Evolutionary conservation across 352 stramenopile genomes (phyloP).

Genomic region (Blastocystis sp.): DNA sequence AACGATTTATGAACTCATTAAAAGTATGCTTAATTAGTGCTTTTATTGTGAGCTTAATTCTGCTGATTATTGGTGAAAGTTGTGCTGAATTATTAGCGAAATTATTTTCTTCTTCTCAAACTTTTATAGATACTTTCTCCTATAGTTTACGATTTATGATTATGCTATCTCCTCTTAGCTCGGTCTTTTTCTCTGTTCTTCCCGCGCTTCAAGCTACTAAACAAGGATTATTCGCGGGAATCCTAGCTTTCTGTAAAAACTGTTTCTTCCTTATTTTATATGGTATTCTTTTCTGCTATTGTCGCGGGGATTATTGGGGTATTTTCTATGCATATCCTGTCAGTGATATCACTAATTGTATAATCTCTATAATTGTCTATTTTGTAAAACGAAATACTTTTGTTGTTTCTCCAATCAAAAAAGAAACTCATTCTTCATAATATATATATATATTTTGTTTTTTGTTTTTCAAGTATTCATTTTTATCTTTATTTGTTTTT

Average conservation of each 20-base stretch:
- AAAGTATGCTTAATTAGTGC: slow-evolving; percentile 16
- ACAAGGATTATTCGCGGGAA: slow-evolving; percentile 6
- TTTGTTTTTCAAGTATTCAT: too few species aligned
- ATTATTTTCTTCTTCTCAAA: slow-evolving; percentile 22
- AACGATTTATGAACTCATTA: slow-evolving; percentile 1
- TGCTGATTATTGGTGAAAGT: background rate
- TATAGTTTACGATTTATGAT: slow-evolving; percentile 17
- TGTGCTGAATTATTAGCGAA: background rate
- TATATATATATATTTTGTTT: too few species aligned
- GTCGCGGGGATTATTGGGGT: slow-evolving; percentile 17
- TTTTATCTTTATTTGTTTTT: too few species aligned
- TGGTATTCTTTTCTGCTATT: slow-evolving; percentile 2
- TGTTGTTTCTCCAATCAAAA: too few species aligned
- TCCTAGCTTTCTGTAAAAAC: slow-evolving; percentile 22
- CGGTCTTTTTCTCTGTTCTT: slow-evolving; percentile 13
- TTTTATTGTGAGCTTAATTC: background rate
- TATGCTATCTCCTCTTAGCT: background rate
- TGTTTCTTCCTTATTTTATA: slow-evolving; percentile 18
- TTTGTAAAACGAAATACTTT: too few species aligned
- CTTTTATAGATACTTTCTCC: slow-evolving; percentile 16
- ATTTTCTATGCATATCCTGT: slow-evolving; percentile 34
- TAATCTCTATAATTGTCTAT: slow-evolving; percentile 1
- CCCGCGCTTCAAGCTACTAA: background rate
- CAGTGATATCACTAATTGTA: background rate
- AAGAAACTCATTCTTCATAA: too few species aligned